These are phyloP conservation scores for Rhododendron griersonianum DNA, from an alignment of 148 eudicot genomes.

Conservation along the genomic window DNA sequence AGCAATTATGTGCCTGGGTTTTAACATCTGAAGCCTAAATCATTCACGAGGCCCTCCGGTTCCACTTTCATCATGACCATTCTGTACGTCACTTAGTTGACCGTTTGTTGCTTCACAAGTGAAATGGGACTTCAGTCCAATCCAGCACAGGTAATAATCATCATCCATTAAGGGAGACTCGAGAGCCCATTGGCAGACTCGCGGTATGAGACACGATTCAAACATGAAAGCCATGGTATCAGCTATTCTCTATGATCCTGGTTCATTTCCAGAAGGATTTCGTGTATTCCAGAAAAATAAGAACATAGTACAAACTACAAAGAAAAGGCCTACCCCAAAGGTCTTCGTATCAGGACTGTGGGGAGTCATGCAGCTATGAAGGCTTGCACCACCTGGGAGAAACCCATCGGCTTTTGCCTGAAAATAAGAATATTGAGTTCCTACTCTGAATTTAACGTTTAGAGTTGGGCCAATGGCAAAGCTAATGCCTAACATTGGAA, in stretches of 20 bases:
- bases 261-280: slow-evolving; percentile 41
- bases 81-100: slow-evolving; percentile 9
- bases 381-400: slow-evolving; percentile 94
- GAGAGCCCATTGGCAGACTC: slow-evolving; percentile 80
- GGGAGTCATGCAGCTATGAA: slow-evolving; percentile 98
- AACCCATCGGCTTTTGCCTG: slow-evolving; percentile 99
- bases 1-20: not conserved
- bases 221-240: slow-evolving; percentile 96
- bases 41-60: slow-evolving; percentile 13
- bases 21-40: slow-evolving; percentile 10
- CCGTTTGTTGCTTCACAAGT: not conserved
- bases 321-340: slow-evolving; percentile 52
- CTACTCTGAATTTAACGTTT: not conserved
- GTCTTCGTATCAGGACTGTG: slow-evolving; percentile 98
- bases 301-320: not conserved
- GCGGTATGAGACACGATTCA: slow-evolving; percentile 83
- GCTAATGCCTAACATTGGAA: not conserved
- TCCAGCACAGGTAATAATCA: slow-evolving; percentile 96
- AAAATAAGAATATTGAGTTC: slow-evolving; percentile 2
- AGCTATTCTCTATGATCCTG: slow-evolving; percentile 52
- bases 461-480: not conserved
- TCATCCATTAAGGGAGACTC: slow-evolving; percentile 70
- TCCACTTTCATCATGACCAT: not conserved
- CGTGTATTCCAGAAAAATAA: not conserved
- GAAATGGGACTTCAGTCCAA: slow-evolving; percentile 78